These are phyloP conservation scores for Clarireedia paspali DNA, from an alignment of 2,329 filamentous ascomycete species.

Conservation along the genomic window DNA sequence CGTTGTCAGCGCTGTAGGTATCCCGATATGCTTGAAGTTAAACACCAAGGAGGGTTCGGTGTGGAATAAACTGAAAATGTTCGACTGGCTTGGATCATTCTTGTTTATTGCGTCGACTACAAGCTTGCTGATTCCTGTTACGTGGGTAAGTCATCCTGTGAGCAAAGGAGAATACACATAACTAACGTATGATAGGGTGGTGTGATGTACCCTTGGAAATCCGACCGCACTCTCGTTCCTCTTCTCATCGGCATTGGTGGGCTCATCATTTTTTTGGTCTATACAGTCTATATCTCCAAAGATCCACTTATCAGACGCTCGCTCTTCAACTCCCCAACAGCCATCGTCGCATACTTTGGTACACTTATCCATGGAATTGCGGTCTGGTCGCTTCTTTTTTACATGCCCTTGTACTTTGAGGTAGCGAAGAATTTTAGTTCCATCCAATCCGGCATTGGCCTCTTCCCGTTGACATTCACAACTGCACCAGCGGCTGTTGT, in stretches of 20 bases:
- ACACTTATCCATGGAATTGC: constrained; percentile 47
- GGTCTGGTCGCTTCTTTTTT: constrained; percentile 45
- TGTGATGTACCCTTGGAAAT: constrained; percentile 55
- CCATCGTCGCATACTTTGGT: constrained; percentile 42
- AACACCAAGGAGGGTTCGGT: constrained; percentile 17
- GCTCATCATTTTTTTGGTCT: constrained; percentile 44
- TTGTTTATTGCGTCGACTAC: constrained; percentile 53
- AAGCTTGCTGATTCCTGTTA: constrained; percentile 51
- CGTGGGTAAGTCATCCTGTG: constrained; percentile 37
- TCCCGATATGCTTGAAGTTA: constrained; percentile 21
- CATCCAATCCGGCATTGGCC: constrained; percentile 43
- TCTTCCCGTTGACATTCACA: constrained; percentile 53
- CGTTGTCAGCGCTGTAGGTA: constrained; percentile 15
- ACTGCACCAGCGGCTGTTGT: constrained; percentile 48
- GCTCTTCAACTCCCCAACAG: constrained; percentile 38
- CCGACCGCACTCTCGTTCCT: constrained; percentile 52
- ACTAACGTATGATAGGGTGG: constrained; percentile 33
- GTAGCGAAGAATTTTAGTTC: constrained; percentile 43
- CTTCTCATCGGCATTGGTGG: constrained; percentile 46
- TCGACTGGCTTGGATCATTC: constrained; percentile 56
- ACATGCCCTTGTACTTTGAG: constrained; percentile 42
- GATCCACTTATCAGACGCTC: constrained; percentile 31
- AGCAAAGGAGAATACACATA: neutral
- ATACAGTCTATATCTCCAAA: constrained; percentile 33
- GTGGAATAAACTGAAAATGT: constrained; percentile 14